Base-by-base conservation (phyloP, 2,329 filamentous ascomycete species). In the Myriangium duriaei region DNA sequence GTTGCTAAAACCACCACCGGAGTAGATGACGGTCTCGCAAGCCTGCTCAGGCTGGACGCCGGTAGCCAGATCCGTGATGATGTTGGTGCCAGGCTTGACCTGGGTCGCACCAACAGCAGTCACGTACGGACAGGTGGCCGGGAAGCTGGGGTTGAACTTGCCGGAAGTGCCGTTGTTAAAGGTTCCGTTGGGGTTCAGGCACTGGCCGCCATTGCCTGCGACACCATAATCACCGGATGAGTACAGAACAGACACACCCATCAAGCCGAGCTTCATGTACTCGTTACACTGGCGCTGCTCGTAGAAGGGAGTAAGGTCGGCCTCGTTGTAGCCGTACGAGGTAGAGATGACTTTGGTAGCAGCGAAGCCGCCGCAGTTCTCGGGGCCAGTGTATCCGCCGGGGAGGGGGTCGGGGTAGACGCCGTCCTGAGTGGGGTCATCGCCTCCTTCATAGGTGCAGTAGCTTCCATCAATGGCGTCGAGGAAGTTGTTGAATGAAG, bases 191-290 rank as follows among this genome's bases (percentile, higher is more conserved):
- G 62, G 59, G 15, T 58, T 60, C 11, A 68, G 62, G 33, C 67
- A 69, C 30, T 56, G 41, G 19, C 48, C 47, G 10, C 35, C 32
- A 28, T 56, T 51, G 15, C 49, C 50, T 13, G 53, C 53, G 5
- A 58, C 56, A 28, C 56, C 55, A 36, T 53, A 61, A 49, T 71
- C 68, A n/a, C 68, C 68, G 3, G 61, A 65, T 1, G 67, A 65
- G 46, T 66, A 69, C 21, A 73, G 42, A 11, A 74, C 54, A 1
- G 64, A 64, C 9, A 70, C 59, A 13, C 69, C 69, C 47, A 64
- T 63, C 19, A 72, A 61, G 12, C 65, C 69, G 2, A 74, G 62
- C 56, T 74, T 74, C 63, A 72, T 64, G 51, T 69, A 73, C 56
- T 73, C 69, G 40, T 60, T 54, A 49, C 70, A 74, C 52, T 74